phyloP scores from a whole-genome alignment of 306 rosid species.

The Dicorynia guianensis region DNA sequence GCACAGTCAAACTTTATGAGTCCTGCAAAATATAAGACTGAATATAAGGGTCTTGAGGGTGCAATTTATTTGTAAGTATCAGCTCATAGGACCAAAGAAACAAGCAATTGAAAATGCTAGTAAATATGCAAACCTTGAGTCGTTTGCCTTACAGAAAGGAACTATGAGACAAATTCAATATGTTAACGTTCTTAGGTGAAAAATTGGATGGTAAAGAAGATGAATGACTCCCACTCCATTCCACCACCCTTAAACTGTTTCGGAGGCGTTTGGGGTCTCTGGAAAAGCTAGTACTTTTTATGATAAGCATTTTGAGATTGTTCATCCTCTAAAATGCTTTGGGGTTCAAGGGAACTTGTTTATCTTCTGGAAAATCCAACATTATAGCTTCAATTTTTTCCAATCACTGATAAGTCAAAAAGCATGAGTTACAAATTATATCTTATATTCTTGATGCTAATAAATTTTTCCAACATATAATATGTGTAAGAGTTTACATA shows the following conservation, averaged over 20 bases:
- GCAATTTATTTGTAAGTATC: not conserved
- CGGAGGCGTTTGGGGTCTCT: slow-evolving; percentile 1
- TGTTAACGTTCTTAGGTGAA: not conserved
- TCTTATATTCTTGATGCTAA: not conserved
- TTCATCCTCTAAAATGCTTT: not conserved
- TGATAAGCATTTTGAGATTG: not conserved
- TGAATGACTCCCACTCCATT: not conserved
- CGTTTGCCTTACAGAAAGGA: not conserved
- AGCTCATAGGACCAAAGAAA: not conserved
- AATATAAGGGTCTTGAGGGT: not conserved
- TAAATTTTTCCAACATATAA: not conserved
- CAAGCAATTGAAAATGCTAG: not conserved
- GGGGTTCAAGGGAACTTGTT: not conserved
- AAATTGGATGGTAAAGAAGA: slow-evolving; percentile 2
- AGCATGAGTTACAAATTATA: not conserved
- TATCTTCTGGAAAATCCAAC: not conserved
- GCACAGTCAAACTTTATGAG: not conserved
- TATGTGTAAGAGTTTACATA: not conserved
- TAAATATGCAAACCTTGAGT: not conserved
- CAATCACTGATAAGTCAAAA: not conserved
- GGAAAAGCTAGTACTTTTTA: not conserved
- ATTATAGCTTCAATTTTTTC: not conserved
- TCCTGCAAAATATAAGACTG: slow-evolving; percentile 7
- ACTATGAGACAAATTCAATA: not conserved
- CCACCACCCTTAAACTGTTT: slow-evolving; percentile 16